Conservation (phyloP, 2,329 filamentous ascomycete genomes). For the Aspergillus pseudoglaucus region DNA sequence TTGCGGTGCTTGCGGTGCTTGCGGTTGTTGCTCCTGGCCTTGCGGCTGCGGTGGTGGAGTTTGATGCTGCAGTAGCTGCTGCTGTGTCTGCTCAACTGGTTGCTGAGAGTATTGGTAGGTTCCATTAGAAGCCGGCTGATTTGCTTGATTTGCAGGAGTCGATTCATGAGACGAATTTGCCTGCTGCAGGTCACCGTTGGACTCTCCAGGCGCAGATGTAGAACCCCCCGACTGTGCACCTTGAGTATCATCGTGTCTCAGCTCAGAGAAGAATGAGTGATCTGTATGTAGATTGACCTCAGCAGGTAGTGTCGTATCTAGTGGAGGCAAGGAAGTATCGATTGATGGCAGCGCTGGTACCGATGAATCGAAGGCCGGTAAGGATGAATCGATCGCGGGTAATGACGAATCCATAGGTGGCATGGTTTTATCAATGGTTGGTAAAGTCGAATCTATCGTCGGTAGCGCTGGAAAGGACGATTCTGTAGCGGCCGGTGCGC, state of each 20-base stretch:
- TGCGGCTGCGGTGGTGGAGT: constrained; percentile 33
- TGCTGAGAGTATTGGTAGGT: constrained; percentile 11
- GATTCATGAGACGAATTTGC: constrained; percentile 26
- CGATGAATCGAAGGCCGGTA: constrained; percentile 25
- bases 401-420: constrained; percentile 20
- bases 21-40: constrained; percentile 5
- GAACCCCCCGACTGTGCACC: neutral
- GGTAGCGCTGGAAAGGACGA: constrained; percentile 15
- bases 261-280: constrained; percentile 1
- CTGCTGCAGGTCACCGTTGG: constrained; percentile 18
- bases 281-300: constrained; percentile 9
- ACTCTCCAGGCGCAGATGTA: constrained; percentile 6
- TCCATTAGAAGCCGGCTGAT: constrained; percentile 35
- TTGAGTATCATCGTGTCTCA: constrained; percentile 1
- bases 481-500: constrained; percentile 5
- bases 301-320: constrained; percentile 19
- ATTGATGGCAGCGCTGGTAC: constrained; percentile 23
- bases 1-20: constrained; percentile 38
- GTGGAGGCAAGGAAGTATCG: constrained; percentile 23
- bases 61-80: constrained; percentile 30
- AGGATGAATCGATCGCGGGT: constrained; percentile 19
- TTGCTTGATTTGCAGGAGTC: constrained; percentile 36
- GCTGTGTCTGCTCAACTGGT: constrained; percentile 18
- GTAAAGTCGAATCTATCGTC: constrained; percentile 16
- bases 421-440: constrained; percentile 17